Evolutionary conservation across 1,284 basidiomycete genomes (phyloP), one percentile per base, ranked within the genome.

Genomic region (Stygiomarasmius scandens): DNA sequence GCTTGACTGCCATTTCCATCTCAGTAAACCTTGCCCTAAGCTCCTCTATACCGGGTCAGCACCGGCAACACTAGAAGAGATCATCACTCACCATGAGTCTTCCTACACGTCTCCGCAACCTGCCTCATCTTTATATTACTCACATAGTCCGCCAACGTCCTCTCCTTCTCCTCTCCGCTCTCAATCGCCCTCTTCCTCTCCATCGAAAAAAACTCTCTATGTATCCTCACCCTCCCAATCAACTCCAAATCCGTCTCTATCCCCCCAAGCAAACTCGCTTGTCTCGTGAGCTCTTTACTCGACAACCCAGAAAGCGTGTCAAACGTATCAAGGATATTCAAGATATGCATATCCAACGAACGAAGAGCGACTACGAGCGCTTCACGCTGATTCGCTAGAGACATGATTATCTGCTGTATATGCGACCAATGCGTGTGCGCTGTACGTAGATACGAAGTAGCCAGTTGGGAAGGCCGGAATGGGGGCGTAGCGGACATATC

Each of bases 131-230:
- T 91, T 53, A 76, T 81, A 62, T 78, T 80, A 27, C 85, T 87
- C 20, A 94, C 90, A 69, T 93, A 94, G 67, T 91, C 89, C 6
- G 86, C 90, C 54, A 93, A 70, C n/a, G 85, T 87, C 49, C 90
- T 78, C 6, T 79, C 79, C 53, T 77, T 83, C 50, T 86, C 85
- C 24, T 79, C 77, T 1, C 89, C 89, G 0, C 79, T 74, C 58
- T 90, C 87, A 50, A 90, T 87, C 2, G 86, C 84, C 62, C 80
- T 84, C 38, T 86, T 76, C 52, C 85, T 82, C 1, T 80, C 73
- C 2, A 76, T 71, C n/a, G 86, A 89, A 69, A 92, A 73, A 63
- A 93, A 92, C 58, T 91, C 89, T 45, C 80, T 77, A 65, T 92
- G 89, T 6, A 93, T 81, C 50, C 75, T 74, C 11, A 93, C 84